phyloP scores from a whole-genome alignment of 73 alveolate species.

The Durusdinium trenchii region DNA sequence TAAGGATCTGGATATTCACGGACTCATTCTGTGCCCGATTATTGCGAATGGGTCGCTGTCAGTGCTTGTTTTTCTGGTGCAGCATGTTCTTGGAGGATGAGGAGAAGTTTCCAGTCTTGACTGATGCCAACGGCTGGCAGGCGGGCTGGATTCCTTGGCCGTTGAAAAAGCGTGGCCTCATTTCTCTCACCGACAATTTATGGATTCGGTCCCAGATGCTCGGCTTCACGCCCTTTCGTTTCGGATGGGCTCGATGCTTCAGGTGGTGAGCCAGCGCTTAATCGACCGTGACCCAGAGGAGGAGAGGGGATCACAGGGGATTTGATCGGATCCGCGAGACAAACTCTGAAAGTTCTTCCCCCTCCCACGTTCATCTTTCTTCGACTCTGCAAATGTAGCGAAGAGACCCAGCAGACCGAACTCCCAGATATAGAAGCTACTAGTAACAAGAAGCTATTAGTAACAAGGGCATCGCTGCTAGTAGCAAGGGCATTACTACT shows the following conservation, averaged over 20 bases:
- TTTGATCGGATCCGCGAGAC: not conserved
- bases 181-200: not conserved
- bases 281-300: slow-evolving; percentile 75
- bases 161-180: not conserved
- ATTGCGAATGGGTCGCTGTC: too few species aligned
- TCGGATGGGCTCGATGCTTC: not conserved
- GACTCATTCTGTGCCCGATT: too few species aligned
- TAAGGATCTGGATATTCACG: too few species aligned
- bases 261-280: slow-evolving; percentile 55
- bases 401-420: too few species aligned
- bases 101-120: slow-evolving; percentile 85
- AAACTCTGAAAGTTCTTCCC: too few species aligned
- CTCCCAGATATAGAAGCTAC: too few species aligned
- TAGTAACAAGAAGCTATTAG: not conserved
- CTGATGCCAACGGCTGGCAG: slow-evolving; percentile 94
- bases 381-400: too few species aligned
- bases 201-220: not conserved
- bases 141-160: not conserved
- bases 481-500: not conserved
- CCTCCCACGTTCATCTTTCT: too few species aligned
- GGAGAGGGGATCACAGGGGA: not conserved
- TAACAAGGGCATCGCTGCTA: not conserved
- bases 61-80: too few species aligned
- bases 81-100: too few species aligned
- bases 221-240: not conserved